Percentiles rank a stretch among this genome's conserved stretches.
Conservation (phyloP, 2,329 filamentous ascomycete genomes). For the Capronia americana region DNA sequence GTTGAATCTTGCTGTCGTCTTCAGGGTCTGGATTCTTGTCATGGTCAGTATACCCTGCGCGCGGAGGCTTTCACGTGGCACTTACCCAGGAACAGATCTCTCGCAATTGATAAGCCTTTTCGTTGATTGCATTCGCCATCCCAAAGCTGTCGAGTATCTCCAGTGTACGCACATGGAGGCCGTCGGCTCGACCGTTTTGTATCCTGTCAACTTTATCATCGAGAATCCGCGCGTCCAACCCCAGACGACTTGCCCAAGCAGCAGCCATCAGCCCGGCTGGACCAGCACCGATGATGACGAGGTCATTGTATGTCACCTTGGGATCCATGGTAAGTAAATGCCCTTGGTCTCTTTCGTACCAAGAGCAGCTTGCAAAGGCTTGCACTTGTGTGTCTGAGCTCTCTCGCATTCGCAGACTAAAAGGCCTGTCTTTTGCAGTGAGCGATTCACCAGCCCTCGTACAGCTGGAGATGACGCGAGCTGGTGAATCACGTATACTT, state of each 20-base stretch:
- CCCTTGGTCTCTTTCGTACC: background rate
- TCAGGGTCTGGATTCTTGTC: slow-evolving; percentile 60
- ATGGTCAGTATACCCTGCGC: background rate
- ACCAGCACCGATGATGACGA: slow-evolving; percentile 59
- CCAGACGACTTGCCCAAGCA: slow-evolving; percentile 57
- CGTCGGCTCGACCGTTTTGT: slow-evolving; percentile 55
- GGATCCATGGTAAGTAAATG: background rate
- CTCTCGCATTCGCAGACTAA: too few species aligned
- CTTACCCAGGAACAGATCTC: slow-evolving; percentile 61
- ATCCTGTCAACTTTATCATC: slow-evolving; percentile 50
- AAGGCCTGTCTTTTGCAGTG: background rate
- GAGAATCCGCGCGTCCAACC: slow-evolving; percentile 57
- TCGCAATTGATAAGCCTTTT: slow-evolving; percentile 72
- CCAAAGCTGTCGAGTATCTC: slow-evolving; percentile 76
- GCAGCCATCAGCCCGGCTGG: slow-evolving; percentile 55
- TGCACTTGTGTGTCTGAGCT: background rate
- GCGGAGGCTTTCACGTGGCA: background rate
- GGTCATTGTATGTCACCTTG: slow-evolving; percentile 47
- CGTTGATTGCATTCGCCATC: slow-evolving; percentile 67
- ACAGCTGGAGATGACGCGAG: background rate
- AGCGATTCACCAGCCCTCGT: background rate
- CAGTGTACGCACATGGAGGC: slow-evolving; percentile 69
- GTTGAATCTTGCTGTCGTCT: slow-evolving; percentile 59
- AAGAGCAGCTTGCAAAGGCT: background rate
- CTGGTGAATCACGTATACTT: background rate